phyloP scores from a whole-genome alignment of 2,329 filamentous ascomycete species.

The Colletotrichum somersetense region DNA sequence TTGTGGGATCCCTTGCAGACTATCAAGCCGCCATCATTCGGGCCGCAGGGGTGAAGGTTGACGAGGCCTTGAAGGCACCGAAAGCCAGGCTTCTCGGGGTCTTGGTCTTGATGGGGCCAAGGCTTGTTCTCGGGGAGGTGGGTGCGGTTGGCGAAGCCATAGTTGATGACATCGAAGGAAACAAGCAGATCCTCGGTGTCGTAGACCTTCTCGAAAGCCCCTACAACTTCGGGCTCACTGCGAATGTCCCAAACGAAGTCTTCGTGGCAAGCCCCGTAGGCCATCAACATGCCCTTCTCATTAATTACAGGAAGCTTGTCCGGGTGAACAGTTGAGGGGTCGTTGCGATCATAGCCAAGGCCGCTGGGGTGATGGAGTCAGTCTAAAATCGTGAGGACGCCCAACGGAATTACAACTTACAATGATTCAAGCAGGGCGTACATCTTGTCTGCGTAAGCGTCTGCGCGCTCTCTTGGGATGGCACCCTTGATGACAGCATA shows the following conservation, averaged over 20 bases:
- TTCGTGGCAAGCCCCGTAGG: conserved; percentile 62
- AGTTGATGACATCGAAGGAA: conserved; percentile 63
- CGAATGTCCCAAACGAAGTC: conserved; percentile 63
- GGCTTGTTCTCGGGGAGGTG: conserved; percentile 55
- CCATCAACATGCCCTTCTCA: conserved; percentile 62
- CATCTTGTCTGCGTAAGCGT: conserved; percentile 49
- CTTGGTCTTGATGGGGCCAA: conserved; percentile 60
- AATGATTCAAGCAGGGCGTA: conserved; percentile 45
- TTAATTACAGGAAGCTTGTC: conserved; percentile 57
- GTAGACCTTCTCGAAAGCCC: conserved; percentile 60
- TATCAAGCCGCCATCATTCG: conserved; percentile 52
- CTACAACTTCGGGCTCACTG: conserved; percentile 60
- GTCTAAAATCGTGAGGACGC: conserved; percentile 43
- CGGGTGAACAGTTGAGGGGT: conserved; percentile 52
- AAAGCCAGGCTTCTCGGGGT: conserved; percentile 59
- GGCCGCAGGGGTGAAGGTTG: conserved; percentile 55
- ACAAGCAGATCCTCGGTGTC: conserved; percentile 61
- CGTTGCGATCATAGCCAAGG: conserved; percentile 45
- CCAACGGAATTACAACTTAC: neutral
- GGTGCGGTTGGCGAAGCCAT: conserved; percentile 56
- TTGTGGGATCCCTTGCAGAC: conserved; percentile 49
- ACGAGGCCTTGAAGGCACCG: conserved; percentile 65
- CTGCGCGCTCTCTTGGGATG: conserved; percentile 36
- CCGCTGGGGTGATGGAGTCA: conserved; percentile 5
- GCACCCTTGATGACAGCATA: conserved; percentile 41